Evolutionary conservation across 2,329 filamentous ascomycete species (phyloP).

Genomic region (Fusarium oligoseptatum): DNA sequence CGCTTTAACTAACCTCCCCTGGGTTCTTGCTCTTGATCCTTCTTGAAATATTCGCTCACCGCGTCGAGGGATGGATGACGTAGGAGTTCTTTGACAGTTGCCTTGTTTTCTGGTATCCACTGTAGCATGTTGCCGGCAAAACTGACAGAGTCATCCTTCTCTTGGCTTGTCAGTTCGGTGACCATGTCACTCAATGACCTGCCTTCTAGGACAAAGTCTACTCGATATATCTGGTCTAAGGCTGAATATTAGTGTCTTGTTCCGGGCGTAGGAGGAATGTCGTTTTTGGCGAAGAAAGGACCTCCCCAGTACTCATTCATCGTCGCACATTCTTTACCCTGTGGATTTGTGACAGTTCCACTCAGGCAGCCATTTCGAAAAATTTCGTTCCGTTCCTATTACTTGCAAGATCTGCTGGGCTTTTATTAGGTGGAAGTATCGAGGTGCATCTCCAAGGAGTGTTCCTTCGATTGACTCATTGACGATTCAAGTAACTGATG

Average conservation of each 20-base stretch:
- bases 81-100: slow-evolving; percentile 40
- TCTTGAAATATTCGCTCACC: neutral
- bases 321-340: slow-evolving; percentile 17
- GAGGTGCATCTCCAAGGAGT: slow-evolving; percentile 22
- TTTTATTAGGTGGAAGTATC: slow-evolving; percentile 29
- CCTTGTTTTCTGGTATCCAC: slow-evolving; percentile 45
- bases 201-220: slow-evolving; percentile 15
- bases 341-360: neutral
- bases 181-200: slow-evolving; percentile 26
- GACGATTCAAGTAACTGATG: neutral
- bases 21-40: neutral
- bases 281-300: slow-evolving; percentile 32
- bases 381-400: slow-evolving; percentile 32
- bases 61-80: slow-evolving; percentile 38
- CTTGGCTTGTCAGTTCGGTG: slow-evolving; percentile 33
- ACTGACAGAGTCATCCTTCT: slow-evolving; percentile 38
- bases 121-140: slow-evolving; percentile 42
- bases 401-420: slow-evolving; percentile 46
- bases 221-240: slow-evolving; percentile 19
- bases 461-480: slow-evolving; percentile 33
- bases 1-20: too few species aligned
- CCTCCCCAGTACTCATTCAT: slow-evolving; percentile 43
- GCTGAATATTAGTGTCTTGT: neutral
- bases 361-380: slow-evolving; percentile 18
- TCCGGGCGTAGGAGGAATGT: neutral